These are phyloP conservation scores for Plectranthus barbatus DNA, from an alignment of 257 asterid species.

Conservation along the genomic window DNA sequence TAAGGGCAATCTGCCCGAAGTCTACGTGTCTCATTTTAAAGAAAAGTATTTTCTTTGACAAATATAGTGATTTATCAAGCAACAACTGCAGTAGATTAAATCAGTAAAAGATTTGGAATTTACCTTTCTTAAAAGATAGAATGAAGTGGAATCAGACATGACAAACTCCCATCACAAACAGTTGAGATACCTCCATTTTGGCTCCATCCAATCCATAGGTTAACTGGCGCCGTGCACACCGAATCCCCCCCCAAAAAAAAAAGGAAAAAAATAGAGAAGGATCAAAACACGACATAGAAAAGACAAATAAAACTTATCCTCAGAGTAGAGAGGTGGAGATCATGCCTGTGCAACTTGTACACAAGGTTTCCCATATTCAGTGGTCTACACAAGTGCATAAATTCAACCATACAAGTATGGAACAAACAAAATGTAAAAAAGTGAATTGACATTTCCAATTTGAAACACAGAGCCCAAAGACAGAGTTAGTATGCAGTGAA, in stretches of 20 bases:
- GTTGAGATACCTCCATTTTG: background rate
- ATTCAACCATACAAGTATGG: background rate
- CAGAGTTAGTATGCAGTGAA: background rate
- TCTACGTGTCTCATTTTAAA: background rate
- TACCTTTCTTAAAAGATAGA: background rate
- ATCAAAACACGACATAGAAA: background rate
- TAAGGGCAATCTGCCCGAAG: background rate
- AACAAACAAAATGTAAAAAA: background rate
- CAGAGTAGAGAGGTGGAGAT: background rate
- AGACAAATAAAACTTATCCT: background rate
- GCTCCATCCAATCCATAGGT: background rate
- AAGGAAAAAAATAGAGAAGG: too few species aligned
- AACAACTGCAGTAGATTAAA: background rate
- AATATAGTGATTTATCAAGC: background rate
- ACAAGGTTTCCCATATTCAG: slow-evolving; percentile 2
- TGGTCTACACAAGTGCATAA: background rate
- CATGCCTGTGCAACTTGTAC: background rate
- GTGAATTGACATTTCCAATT: background rate
- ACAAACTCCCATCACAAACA: background rate
- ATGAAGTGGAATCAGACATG: background rate
- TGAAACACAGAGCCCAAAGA: background rate
- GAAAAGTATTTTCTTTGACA: background rate
- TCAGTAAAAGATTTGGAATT: background rate
- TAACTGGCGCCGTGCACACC: background rate
- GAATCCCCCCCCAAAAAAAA: too few species aligned